Conservation (phyloP, 345 rosid species). For the Arabidopsis arenosa region DNA sequence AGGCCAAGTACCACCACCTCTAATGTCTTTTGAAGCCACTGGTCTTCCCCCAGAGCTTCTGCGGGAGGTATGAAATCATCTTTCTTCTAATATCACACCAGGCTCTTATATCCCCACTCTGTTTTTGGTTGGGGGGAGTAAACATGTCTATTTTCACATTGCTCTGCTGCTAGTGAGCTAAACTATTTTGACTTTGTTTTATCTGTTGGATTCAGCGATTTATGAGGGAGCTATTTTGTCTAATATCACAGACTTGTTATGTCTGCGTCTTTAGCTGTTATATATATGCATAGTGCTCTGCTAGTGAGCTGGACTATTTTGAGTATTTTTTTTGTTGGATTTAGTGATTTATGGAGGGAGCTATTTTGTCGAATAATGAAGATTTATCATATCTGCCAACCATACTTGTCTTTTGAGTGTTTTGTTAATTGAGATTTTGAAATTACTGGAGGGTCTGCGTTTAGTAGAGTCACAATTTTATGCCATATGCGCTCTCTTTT, state of each 20-base stretch:
- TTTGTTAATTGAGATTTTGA: constrained; percentile 7
- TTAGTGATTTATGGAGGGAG: not conserved
- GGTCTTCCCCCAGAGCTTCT: constrained; percentile 89
- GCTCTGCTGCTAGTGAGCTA: constrained; percentile 13
- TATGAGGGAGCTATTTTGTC: not conserved
- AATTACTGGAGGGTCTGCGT: constrained; percentile 47
- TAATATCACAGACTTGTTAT: not conserved
- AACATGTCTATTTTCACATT: not conserved
- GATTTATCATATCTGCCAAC: not conserved
- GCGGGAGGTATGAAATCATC: constrained; percentile 69
- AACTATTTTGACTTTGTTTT: not conserved
- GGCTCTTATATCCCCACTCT: not conserved
- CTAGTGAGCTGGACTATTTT: not conserved
- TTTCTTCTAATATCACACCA: not conserved
- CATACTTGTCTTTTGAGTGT: not conserved
- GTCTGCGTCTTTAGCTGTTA: constrained; percentile 6
- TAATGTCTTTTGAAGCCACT: constrained; percentile 74
- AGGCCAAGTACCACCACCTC: constrained; percentile 76
- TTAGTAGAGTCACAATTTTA: constrained; percentile 52
- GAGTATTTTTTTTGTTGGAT: not conserved
- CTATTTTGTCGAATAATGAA: not conserved
- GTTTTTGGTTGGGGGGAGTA: constrained; percentile 1
- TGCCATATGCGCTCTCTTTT: constrained; percentile 63
- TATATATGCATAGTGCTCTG: not conserved
- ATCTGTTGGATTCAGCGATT: not conserved